Evolutionary conservation across 1,284 basidiomycete species (phyloP), one percentile per base, ranked within the genome.

Genomic region (Ganoderma lingzhi): DNA sequence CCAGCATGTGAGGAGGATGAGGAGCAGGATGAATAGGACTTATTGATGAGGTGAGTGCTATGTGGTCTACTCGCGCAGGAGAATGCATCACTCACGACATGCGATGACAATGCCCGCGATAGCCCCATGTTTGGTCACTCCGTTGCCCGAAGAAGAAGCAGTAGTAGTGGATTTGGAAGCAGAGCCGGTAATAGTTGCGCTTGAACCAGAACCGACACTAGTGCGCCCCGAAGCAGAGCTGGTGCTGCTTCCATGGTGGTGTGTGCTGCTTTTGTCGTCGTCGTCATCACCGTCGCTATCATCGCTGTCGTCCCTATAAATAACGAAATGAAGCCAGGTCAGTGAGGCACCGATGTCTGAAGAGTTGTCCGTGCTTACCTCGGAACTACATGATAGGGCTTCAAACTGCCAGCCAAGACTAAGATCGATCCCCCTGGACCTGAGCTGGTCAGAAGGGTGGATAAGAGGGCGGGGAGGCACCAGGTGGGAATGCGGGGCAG

Each of bases 21-120:
- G 56, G n/a, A 76, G 55, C 19, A 76, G 64, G 9, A 74, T 71
- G 17, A 68, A 37, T 15, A 72, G 56, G 32, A 71, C 71, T 70
- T 14, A 37, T 19, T 19, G 15, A 23, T 19, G 15, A 23, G 41
- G 62, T 67, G 42, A 71, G 62, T 28, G 23, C 23, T 51, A 23
- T 14, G n/a, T 6, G 32, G 15, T 19, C 42, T 15, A 15, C 39
- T 35, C 45, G 10, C 10, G 19, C 2, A 35, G 19, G 10, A 14
- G 28, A 30, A 15, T 15, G 15, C 15, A 19, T 5, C 6, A 75
- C 78, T 70, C 65, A 79, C 78, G 32, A 23, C 70, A 64, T 23
- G 72, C 77, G 19, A 80, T 71, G 3, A 76, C 76, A 9, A 80
- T 77, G 1, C 78, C 78, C n/a, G 75, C 77, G 12, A 78, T 73